Conservation (phyloP, 2,329 filamentous ascomycete genomes). For the Fusarium lateritium region DNA sequence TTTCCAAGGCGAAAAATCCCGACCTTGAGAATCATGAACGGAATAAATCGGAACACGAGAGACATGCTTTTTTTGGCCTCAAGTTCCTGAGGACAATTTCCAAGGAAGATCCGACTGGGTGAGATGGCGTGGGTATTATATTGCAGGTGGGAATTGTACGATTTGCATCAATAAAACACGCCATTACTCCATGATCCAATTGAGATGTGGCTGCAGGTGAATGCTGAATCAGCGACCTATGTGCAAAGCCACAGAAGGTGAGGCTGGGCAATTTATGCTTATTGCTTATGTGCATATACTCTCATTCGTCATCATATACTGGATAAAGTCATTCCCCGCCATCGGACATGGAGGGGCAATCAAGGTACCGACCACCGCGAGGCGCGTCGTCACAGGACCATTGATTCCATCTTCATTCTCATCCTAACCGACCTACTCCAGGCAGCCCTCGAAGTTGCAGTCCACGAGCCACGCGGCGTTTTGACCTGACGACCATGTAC, state of each 20-base stretch:
- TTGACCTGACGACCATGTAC: conserved; percentile 26
- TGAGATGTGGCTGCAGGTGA: conserved; percentile 10
- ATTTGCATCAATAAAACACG: conserved; percentile 41
- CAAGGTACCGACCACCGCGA: conserved; percentile 34
- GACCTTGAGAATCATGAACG: conserved; percentile 3
- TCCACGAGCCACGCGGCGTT: conserved; percentile 29
- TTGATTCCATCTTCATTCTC: conserved; percentile 33
- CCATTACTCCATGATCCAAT: conserved; percentile 37
- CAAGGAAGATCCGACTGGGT: conserved; percentile 24
- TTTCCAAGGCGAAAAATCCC: conserved; percentile 24
- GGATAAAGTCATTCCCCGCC: conserved; percentile 39
- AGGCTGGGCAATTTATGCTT: not conserved
- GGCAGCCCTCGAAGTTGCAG: conserved; percentile 33
- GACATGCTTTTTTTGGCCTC: conserved; percentile 1
- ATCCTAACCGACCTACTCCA: not conserved
- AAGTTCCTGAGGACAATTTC: conserved; percentile 20
- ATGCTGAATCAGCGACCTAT: not conserved
- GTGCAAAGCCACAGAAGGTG: not conserved
- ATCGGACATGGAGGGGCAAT: conserved; percentile 46
- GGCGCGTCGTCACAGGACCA: conserved; percentile 43
- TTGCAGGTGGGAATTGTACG: conserved; percentile 39
- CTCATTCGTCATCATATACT: not conserved
- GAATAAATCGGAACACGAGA: conserved; percentile 23
- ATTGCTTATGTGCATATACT: conserved; percentile 15
- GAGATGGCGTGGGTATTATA: conserved; percentile 33